Conservation (phyloP, 441 rosid species). For the Corymbia calophylla region DNA sequence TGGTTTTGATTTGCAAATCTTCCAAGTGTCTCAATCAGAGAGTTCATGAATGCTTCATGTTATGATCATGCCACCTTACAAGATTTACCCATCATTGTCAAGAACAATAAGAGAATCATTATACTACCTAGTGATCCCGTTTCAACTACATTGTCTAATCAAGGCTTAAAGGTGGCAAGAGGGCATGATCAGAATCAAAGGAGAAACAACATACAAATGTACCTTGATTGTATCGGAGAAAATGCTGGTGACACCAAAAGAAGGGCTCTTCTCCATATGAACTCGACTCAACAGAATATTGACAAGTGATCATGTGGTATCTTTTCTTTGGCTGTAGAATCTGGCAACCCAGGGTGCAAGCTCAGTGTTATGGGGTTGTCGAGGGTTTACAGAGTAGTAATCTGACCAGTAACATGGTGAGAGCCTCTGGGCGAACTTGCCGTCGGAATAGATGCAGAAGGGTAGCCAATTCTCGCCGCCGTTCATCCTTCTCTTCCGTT, state of each 20-base stretch:
- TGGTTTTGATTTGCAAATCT: background rate
- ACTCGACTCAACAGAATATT: background rate
- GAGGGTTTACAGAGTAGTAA: constrained; percentile 40
- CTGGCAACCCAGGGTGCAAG: constrained; percentile 71
- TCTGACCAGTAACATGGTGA: constrained; percentile 60
- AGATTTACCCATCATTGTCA: background rate
- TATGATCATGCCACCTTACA: background rate
- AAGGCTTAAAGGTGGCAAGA: background rate
- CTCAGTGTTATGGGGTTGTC: constrained; percentile 33
- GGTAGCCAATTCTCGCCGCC: constrained; percentile 62
- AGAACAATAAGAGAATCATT: background rate
- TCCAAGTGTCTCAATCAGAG: background rate
- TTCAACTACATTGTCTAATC: background rate
- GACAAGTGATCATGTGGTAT: background rate
- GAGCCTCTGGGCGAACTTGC: constrained; percentile 23
- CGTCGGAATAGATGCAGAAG: constrained; percentile 36
- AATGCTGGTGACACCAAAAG: background rate
- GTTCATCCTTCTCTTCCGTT: constrained; percentile 54
- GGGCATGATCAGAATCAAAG: background rate
- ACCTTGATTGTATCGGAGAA: background rate
- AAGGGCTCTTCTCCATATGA: background rate
- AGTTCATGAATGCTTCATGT: background rate
- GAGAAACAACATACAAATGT: background rate
- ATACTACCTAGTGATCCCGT: background rate
- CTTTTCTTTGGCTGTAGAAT: constrained; percentile 22